A percentile compares a stretch with the other conserved stretches of the same genome.
Conservation (phyloP, 495 filamentous ascomycete genomes). For the Xylaria flabelliformis region DNA sequence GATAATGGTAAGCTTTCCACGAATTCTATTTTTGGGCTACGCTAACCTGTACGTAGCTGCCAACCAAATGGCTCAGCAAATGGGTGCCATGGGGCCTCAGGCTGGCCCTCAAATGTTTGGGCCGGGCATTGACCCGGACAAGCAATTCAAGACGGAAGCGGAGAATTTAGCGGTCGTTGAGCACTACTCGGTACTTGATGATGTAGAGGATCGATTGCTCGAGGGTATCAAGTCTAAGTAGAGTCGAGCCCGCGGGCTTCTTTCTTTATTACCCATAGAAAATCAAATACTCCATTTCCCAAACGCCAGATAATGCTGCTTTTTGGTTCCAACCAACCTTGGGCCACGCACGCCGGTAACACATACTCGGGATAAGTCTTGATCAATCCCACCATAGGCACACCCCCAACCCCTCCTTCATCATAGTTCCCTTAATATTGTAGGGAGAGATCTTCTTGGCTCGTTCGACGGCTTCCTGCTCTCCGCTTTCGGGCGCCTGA, state of each 20-base stretch:
- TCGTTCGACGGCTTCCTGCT: slow-evolving; percentile 58
- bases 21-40: background rate
- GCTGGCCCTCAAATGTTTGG: slow-evolving; percentile 77
- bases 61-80: slow-evolving; percentile 92
- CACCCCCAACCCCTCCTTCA: slow-evolving; percentile 56
- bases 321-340: slow-evolving; percentile 24
- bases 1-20: slow-evolving; percentile 76
- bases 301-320: slow-evolving; percentile 27
- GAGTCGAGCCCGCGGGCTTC: slow-evolving; percentile 17
- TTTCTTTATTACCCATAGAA: slow-evolving; percentile 18
- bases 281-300: slow-evolving; percentile 30
- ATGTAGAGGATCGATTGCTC: slow-evolving; percentile 83
- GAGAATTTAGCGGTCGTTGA: slow-evolving; percentile 96
- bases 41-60: slow-evolving; percentile 66
- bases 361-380: background rate
- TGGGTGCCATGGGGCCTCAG: slow-evolving; percentile 78
- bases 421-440: slow-evolving; percentile 68
- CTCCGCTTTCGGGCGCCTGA: slow-evolving; percentile 74
- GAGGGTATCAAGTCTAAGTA: slow-evolving; percentile 53
- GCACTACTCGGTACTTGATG: slow-evolving; percentile 87
- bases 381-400: slow-evolving; percentile 61
- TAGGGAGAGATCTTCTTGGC: slow-evolving; percentile 64
- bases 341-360: slow-evolving; percentile 14
- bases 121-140: slow-evolving; percentile 93
- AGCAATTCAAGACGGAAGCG: slow-evolving; percentile 86